phyloP scores from a whole-genome alignment of 78 protist species.

The Polysphondylium violaceum region DNA sequence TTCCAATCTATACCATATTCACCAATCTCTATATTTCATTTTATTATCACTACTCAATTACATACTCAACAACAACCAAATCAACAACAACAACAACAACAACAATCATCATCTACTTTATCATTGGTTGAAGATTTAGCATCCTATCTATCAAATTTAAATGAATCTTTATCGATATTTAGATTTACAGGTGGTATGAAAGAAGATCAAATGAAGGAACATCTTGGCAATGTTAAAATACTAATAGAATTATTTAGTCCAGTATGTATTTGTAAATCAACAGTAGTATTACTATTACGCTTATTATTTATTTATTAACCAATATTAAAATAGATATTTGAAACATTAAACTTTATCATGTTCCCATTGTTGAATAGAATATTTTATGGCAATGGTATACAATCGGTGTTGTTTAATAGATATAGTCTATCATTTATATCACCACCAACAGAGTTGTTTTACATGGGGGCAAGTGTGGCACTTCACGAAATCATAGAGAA shows the following conservation, averaged over 20 bases:
- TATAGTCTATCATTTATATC: not conserved
- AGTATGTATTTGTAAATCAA: not conserved
- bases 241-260: slow-evolving; percentile 17
- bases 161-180: too few relatives aligned
- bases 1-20: slow-evolving; percentile 46
- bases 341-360: slow-evolving; percentile 28
- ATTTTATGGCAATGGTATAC: not conserved
- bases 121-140: not conserved
- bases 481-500: slow-evolving; percentile 12
- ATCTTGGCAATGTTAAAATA: too few relatives aligned
- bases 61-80: not conserved
- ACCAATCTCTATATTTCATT: slow-evolving; percentile 30
- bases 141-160: too few relatives aligned
- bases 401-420: slow-evolving; percentile 12
- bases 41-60: slow-evolving; percentile 16
- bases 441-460: slow-evolving; percentile 18
- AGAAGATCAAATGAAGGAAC: too few relatives aligned
- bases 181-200: too few relatives aligned
- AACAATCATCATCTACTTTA: not conserved
- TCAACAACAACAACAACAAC: not conserved
- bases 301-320: slow-evolving; percentile 1
- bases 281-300: not conserved
- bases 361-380: slow-evolving; percentile 39
- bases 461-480: not conserved
- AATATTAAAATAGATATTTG: slow-evolving; percentile 11